These are phyloP conservation scores for Leucosporidium scottii DNA, from an alignment of 768 basidiomycete genomes.

Conservation along the genomic window DNA sequence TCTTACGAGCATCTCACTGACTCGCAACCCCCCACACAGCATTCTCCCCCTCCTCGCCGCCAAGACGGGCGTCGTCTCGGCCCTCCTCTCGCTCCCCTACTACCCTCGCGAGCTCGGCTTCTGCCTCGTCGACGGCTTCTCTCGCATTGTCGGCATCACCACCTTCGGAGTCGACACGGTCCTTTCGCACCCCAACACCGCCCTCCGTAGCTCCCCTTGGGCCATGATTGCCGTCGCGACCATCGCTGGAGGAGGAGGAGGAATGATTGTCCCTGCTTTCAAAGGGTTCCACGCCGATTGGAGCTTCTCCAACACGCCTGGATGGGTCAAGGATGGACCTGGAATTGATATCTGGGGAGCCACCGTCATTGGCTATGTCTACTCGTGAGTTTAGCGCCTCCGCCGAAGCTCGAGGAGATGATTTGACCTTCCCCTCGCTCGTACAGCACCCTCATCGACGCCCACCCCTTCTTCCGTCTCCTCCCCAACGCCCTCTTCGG, in stretches of 20 bases:
- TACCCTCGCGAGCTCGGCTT: constrained; percentile 31
- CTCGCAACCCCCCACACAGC: background rate
- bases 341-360: constrained; percentile 33
- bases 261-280: constrained; percentile 28
- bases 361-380: constrained; percentile 30
- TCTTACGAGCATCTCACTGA: background rate
- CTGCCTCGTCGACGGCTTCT: constrained; percentile 33
- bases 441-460: constrained; percentile 30
- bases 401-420: background rate
- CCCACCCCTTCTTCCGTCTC: constrained; percentile 31
- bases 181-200: constrained; percentile 27
- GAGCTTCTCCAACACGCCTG: constrained; percentile 22
- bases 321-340: constrained; percentile 19
- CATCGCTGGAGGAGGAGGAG: constrained; percentile 29
- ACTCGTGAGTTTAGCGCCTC: constrained; percentile 20
- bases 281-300: constrained; percentile 25
- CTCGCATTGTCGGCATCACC: constrained; percentile 33
- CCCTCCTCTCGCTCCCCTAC: constrained; percentile 28
- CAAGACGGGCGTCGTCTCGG: constrained; percentile 11
- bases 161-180: constrained; percentile 34
- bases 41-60: constrained; percentile 25
- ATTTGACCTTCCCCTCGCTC: background rate
- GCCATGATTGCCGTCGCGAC: constrained; percentile 29
- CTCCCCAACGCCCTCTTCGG: constrained; percentile 12
- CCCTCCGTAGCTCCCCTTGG: constrained; percentile 22